Evolutionary conservation across 495 filamentous ascomycete genomes (phyloP).

Genomic region (Aspergillus steynii): DNA sequence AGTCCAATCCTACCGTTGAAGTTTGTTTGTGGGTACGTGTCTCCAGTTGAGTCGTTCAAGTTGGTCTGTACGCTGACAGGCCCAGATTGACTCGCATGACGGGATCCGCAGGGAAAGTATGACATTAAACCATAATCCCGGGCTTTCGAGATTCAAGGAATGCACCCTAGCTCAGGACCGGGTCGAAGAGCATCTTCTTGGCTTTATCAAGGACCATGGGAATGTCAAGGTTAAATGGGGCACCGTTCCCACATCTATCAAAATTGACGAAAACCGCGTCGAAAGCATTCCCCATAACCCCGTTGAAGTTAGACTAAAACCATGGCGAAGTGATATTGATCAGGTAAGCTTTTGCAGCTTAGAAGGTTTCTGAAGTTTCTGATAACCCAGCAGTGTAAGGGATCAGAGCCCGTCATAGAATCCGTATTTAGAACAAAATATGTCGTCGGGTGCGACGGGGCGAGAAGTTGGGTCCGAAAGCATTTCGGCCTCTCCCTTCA

Average conservation of each 20-base stretch:
- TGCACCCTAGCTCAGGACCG: conserved; percentile 52
- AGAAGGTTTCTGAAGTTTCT: not conserved
- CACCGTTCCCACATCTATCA: conserved; percentile 39
- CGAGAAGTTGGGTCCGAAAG: conserved; percentile 57
- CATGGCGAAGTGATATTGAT: not conserved
- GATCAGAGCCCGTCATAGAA: conserved; percentile 15
- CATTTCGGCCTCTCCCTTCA: conserved; percentile 44
- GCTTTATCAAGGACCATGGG: conserved; percentile 36
- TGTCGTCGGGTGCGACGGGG: conserved; percentile 62
- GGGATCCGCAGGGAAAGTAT: conserved; percentile 6
- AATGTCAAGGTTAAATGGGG: conserved; percentile 36
- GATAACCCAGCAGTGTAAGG: not conserved
- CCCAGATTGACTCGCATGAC: conserved; percentile 1
- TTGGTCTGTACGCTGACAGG: not conserved
- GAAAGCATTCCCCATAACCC: conserved; percentile 48
- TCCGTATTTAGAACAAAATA: conserved; percentile 46
- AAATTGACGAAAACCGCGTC: conserved; percentile 25
- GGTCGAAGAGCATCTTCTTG: conserved; percentile 52
- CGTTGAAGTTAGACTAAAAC: conserved; percentile 14
- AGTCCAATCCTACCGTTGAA: conserved; percentile 51
- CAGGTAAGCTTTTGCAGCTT: not conserved
- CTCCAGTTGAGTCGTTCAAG: not conserved
- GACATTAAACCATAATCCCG: conserved; percentile 6
- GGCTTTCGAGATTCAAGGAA: conserved; percentile 50
- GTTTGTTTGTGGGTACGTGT: conserved; percentile 28